Percentiles rank a stretch among this genome's conserved stretches.
These are phyloP conservation scores for Bipolaris cookei DNA, from an alignment of 2,329 filamentous ascomycete species.

Conservation along the genomic window DNA sequence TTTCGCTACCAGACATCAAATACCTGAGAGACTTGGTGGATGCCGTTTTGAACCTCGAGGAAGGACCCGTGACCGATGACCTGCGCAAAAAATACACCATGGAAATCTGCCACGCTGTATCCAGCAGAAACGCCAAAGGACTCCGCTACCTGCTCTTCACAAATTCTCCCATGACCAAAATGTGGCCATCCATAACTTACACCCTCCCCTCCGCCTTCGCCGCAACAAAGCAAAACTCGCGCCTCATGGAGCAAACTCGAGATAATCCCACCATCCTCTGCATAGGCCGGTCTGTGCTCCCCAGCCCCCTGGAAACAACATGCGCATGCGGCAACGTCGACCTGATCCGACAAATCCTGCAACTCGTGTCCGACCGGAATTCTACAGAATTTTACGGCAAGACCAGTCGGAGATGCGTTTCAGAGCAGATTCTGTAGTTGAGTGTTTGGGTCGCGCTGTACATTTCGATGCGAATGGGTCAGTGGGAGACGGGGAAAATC, in stretches of 20 bases:
- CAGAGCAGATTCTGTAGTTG: not conserved
- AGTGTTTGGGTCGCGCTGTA: not conserved
- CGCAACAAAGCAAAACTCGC: not conserved
- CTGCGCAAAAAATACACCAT: slow-evolving; percentile 4
- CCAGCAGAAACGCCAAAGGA: slow-evolving; percentile 1
- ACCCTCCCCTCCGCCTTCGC: not conserved
- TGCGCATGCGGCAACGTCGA: not conserved
- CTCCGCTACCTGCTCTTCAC: not conserved
- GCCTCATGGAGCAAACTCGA: not conserved
- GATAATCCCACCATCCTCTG: not conserved
- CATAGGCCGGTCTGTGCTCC: not conserved
- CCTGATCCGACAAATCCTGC: not conserved
- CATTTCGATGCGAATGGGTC: not conserved
- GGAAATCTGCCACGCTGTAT: slow-evolving; percentile 4
- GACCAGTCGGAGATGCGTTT: not conserved
- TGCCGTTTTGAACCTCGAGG: not conserved
- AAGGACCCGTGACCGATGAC: not conserved
- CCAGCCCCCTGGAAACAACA: not conserved
- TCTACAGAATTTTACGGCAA: not conserved
- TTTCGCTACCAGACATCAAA: not conserved
- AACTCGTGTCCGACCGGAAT: not conserved
- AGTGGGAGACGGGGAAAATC: not conserved
- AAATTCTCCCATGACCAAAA: not conserved
- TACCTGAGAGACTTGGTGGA: not conserved
- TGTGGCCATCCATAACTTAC: not conserved